These are phyloP conservation scores for Helichrysum umbraculigerum DNA, from an alignment of 129 eudicot species.

Conservation along the genomic window DNA sequence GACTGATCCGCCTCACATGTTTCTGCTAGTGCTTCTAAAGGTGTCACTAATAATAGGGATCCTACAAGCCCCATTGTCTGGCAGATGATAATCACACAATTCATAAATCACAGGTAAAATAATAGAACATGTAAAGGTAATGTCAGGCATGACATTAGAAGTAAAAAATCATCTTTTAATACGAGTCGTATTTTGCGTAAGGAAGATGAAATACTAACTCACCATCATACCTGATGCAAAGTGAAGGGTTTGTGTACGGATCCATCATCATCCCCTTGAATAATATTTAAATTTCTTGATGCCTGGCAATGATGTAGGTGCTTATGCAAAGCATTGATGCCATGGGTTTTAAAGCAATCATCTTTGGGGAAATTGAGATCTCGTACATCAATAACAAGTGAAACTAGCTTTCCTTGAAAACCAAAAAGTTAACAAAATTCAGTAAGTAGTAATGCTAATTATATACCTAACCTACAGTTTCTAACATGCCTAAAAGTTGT, in stretches of 20 bases:
- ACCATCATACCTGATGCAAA: slow-evolving; percentile 54
- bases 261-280: slow-evolving; percentile 3
- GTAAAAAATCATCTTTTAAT: not conserved
- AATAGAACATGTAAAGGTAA: not conserved
- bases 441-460: not conserved
- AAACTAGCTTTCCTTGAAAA: slow-evolving; percentile 38
- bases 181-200: not conserved
- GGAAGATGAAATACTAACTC: slow-evolving; percentile 17
- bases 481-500: not conserved
- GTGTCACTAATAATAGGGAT: slow-evolving; percentile 51
- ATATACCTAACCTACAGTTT: too few species aligned
- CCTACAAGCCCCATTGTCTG: slow-evolving; percentile 42
- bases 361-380: slow-evolving; percentile 6
- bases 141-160: not conserved
- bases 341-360: not conserved
- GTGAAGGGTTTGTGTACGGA: slow-evolving; percentile 3
- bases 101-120: not conserved
- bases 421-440: not conserved
- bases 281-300: slow-evolving; percentile 14
- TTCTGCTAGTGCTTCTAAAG: slow-evolving; percentile 79
- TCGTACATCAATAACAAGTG: slow-evolving; percentile 31
- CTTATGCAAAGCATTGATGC: slow-evolving; percentile 20
- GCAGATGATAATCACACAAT: slow-evolving; percentile 24
- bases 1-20: slow-evolving; percentile 75
- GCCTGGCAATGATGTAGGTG: slow-evolving; percentile 5